Percentiles rank a stretch among this genome's conserved stretches.
phyloP scores from a whole-genome alignment of 1,284 basidiomycete genomes.

The Rhodotorula glutinis region DNA sequence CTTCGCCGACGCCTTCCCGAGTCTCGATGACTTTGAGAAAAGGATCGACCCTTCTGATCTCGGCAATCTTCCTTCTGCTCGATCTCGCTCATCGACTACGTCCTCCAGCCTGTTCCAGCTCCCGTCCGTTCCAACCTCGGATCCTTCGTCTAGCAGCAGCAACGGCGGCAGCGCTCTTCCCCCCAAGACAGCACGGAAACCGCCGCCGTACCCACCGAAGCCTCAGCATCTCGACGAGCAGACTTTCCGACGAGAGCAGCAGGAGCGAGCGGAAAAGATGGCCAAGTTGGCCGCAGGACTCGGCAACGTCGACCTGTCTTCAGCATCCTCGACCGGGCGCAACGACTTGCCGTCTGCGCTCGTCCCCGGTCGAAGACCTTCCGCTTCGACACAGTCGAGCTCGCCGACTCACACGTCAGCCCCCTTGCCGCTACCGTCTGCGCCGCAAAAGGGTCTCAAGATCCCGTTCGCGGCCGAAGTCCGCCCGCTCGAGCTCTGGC shows the following conservation, averaged over 20 bases:
- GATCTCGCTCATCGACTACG: background rate
- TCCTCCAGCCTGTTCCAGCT: background rate
- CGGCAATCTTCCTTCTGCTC: background rate
- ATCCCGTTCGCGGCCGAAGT: slow-evolving; percentile 60
- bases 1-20: slow-evolving; percentile 25
- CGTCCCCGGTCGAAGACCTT: slow-evolving; percentile 7
- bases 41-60: background rate
- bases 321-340: background rate
- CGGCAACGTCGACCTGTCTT: background rate
- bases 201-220: slow-evolving; percentile 17
- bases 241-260: slow-evolving; percentile 17
- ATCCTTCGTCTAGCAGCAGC: background rate
- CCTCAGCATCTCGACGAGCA: slow-evolving; percentile 5
- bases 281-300: slow-evolving; percentile 9
- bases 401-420: background rate
- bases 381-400: background rate
- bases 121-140: slow-evolving; percentile 19
- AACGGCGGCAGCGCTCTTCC: background rate
- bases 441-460: slow-evolving; percentile 47
- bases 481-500: slow-evolving; percentile 60
- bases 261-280: slow-evolving; percentile 15
- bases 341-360: slow-evolving; percentile 1
- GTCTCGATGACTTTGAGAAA: slow-evolving; percentile 34
- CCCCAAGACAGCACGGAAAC: background rate
- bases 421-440: slow-evolving; percentile 14